phyloP scores from a whole-genome alignment of 306 rosid species.

The Hippophae rhamnoides region DNA sequence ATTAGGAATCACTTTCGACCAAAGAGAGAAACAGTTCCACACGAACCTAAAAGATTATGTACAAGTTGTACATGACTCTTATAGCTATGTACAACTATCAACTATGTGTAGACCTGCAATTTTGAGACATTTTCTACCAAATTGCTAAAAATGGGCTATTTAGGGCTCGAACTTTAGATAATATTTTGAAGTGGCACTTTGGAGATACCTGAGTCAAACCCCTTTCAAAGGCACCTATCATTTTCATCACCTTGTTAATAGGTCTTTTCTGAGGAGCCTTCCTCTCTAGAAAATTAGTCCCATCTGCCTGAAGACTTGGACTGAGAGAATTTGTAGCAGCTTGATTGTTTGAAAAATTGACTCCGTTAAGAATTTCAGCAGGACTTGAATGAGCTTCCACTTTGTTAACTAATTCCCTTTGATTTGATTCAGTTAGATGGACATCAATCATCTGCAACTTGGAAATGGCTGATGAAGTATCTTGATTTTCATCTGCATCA shows the following conservation, averaged over 20 bases:
- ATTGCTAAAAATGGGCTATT: no score
- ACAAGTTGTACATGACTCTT: no score
- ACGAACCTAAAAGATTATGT: no score
- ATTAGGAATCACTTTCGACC: no score
- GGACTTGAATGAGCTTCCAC: slow-evolving; percentile 22
- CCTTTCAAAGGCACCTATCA: slow-evolving; percentile 71
- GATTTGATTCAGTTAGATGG: slow-evolving; percentile 17
- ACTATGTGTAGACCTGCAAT: no score
- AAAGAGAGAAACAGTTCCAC: no score
- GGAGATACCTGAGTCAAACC: slow-evolving; percentile 53
- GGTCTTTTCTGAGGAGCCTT: slow-evolving; percentile 15
- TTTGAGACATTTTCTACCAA: no score
- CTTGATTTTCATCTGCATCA: slow-evolving; percentile 47
- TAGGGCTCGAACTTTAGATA: no score
- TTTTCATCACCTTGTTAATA: slow-evolving; percentile 53
- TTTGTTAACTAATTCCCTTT: slow-evolving; percentile 22
- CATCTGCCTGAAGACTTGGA: slow-evolving; percentile 13
- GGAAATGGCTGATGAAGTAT: slow-evolving; percentile 27
- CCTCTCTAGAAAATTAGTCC: slow-evolving; percentile 11
- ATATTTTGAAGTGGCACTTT: slow-evolving; percentile 4
- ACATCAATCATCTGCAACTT: slow-evolving; percentile 19
- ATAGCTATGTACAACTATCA: no score
- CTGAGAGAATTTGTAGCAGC: slow-evolving; percentile 14
- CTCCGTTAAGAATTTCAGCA: slow-evolving; percentile 18
- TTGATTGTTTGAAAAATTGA: slow-evolving; percentile 20